Conservation (phyloP, 768 basidiomycete genomes). For the Leccinellum luteum region DNA sequence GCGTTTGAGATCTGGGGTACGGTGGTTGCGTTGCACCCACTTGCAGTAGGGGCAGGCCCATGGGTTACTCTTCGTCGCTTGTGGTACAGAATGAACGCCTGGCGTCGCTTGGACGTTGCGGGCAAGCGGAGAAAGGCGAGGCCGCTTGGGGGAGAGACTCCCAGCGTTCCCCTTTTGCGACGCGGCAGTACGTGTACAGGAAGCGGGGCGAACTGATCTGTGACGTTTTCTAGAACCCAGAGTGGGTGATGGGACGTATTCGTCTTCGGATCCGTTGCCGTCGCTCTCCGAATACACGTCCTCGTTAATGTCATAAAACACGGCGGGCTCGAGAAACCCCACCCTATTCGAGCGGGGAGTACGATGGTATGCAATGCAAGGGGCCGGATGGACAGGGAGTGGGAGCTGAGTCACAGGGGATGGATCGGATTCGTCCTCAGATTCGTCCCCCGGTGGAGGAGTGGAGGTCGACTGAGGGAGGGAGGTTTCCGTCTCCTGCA, state of each 20-base stretch:
- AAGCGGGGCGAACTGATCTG: conserved; percentile 14
- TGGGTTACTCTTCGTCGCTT: conserved; percentile 31
- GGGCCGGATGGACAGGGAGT: background rate
- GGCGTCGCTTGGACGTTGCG: conserved; percentile 45
- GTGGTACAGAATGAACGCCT: conserved; percentile 16
- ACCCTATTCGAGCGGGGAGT: conserved; percentile 13
- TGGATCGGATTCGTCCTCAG: background rate
- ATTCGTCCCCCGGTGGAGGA: background rate
- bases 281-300: conserved; percentile 38
- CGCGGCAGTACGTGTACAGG: background rate
- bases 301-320: conserved; percentile 18
- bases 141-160: conserved; percentile 19
- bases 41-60: conserved; percentile 47
- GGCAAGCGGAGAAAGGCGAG: conserved; percentile 36
- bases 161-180: conserved; percentile 8
- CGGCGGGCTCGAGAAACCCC: background rate
- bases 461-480: conserved; percentile 4
- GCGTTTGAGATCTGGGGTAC: conserved; percentile 57
- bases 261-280: conserved; percentile 41
- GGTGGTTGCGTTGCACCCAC: conserved; percentile 47
- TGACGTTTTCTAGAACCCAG: conserved; percentile 34
- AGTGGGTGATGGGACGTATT: conserved; percentile 42
- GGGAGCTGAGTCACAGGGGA: background rate
- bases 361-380: conserved; percentile 5
- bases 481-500: conserved; percentile 4